A percentile compares a stretch with the other conserved stretches of the same genome.
phyloP scores from a whole-genome alignment of 331 rosid species.

The Telfairia occidentalis region DNA sequence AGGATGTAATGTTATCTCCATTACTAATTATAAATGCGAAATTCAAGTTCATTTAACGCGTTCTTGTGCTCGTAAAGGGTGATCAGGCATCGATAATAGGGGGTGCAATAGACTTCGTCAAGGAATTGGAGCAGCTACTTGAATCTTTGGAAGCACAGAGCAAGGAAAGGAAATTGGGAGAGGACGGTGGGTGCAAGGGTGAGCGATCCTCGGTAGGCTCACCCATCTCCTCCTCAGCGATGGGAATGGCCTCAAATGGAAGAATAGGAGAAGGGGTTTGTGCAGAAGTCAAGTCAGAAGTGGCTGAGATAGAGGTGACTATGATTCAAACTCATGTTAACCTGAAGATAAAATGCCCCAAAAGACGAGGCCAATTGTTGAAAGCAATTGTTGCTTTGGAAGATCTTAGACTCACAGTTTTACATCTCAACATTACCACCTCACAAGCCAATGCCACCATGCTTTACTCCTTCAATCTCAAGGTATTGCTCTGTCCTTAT shows the following conservation, averaged over 20 bases:
- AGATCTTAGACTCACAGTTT: constrained; percentile 57
- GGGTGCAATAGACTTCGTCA: constrained; percentile 93
- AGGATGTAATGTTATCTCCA: too few species aligned
- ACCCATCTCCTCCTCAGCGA: constrained; percentile 17
- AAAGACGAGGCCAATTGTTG: constrained; percentile 51
- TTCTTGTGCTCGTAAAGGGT: constrained; percentile 33
- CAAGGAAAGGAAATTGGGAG: constrained; percentile 41
- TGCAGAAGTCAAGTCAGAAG: constrained; percentile 64
- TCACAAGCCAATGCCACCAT: constrained; percentile 45
- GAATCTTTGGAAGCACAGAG: constrained; percentile 68
- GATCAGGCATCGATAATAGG: constrained; percentile 97
- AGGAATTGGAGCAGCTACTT: constrained; percentile 77
- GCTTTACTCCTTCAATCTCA: constrained; percentile 85
- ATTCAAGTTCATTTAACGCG: not conserved
- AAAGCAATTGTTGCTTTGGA: constrained; percentile 68
- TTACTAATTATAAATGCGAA: not conserved
- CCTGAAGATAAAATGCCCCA: constrained; percentile 62
- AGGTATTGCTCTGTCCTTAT: constrained; percentile 35
- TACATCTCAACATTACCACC: constrained; percentile 83
- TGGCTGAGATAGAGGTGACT: constrained; percentile 55
- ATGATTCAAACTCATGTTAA: constrained; percentile 87
- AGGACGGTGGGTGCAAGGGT: constrained; percentile 13
- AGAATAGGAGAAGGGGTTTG: constrained; percentile 31
- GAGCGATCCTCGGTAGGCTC: not conserved
- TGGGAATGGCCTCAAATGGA: constrained; percentile 23